Conservation (phyloP, 768 basidiomycete genomes). For the Pleurotus salmoneostramineus region DNA sequence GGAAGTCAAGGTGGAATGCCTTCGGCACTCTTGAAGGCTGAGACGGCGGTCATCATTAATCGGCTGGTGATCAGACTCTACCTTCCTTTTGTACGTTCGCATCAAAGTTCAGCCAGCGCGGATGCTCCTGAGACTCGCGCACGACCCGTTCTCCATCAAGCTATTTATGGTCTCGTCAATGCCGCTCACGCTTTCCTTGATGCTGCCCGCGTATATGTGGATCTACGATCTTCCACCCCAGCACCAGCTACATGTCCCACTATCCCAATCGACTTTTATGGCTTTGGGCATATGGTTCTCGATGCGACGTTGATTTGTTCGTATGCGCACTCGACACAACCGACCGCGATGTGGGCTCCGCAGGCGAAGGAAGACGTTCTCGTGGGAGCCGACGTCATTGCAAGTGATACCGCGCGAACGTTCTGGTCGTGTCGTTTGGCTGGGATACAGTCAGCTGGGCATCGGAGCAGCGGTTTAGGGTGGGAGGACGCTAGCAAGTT, state of each 20-base stretch:
- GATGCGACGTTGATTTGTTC: constrained; percentile 66
- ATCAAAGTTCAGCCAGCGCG: background rate
- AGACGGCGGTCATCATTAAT: constrained; percentile 58
- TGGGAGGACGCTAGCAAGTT: constrained; percentile 19
- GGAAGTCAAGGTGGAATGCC: background rate
- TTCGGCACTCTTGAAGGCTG: constrained; percentile 16
- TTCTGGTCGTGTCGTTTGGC: constrained; percentile 14
- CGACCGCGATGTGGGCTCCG: constrained; percentile 39
- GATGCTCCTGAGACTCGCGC: background rate
- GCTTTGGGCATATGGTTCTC: constrained; percentile 58
- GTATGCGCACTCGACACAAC: constrained; percentile 55
- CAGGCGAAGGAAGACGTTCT: constrained; percentile 33
- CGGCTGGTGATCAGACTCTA: constrained; percentile 61
- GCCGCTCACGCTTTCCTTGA: constrained; percentile 65
- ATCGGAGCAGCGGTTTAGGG: background rate
- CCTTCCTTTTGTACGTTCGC: constrained; percentile 54
- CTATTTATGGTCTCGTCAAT: constrained; percentile 52
- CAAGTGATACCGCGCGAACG: constrained; percentile 16
- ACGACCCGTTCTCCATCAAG: constrained; percentile 27
- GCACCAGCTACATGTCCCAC: constrained; percentile 24
- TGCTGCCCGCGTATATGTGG: constrained; percentile 22
- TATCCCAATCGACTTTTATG: constrained; percentile 52
- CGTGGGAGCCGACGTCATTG: background rate
- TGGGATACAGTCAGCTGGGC: background rate
- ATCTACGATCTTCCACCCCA: constrained; percentile 11